Base-by-base conservation (phyloP, 1,139 yeast genomes). In the Pichia sp. region DNA sequence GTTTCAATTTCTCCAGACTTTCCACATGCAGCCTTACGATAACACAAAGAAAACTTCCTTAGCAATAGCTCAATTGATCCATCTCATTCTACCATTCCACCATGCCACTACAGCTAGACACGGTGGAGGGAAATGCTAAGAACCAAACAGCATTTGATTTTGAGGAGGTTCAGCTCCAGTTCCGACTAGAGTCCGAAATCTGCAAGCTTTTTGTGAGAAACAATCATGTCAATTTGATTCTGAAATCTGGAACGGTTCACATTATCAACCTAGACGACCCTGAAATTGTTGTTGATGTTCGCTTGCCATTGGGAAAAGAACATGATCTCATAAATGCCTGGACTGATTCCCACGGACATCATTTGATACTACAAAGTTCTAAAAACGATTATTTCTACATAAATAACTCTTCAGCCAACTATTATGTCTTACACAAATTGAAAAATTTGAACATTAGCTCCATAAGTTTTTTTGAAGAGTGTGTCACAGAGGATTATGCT, bases 91-190 rank as follows among this genome's bases (percentile, higher is more conserved):
- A 13, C 16, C 16, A n/a, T 8, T 39, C 7, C n/a, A 30, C 22
- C 2, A 47, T 30, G 49, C 46, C 41, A 16, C 19, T 34, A 13
- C 34, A 28, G 16, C 52, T 57, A 55, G 61, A 58, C 41, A 53
- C 60, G 13, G 57, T 58, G 23, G 62, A 59, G 30, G 41, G 47
- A 2, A 50, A 44, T 18, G 48, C 52, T 3, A 22, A 9, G 3
- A 46, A n/a, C 4, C 46, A 46, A 6, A 44, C 54, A 4, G 47
- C 57, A 46, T 60, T 65, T 50, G 54, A 51, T 13, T 51, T 64
- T 36, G 83, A 80, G 49, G 77, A 76, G 37, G 87, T 82, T 13
- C 83, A 79, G 58, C 70, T 82, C 50, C 81, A 78, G 63, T 80
- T 80, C 61, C 73, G 73, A 19, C 66, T 80, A 40, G 65, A 67